Evolutionary conservation across 2,329 filamentous ascomycete genomes (phyloP).

Genomic region (Emmonsia crescens): DNA sequence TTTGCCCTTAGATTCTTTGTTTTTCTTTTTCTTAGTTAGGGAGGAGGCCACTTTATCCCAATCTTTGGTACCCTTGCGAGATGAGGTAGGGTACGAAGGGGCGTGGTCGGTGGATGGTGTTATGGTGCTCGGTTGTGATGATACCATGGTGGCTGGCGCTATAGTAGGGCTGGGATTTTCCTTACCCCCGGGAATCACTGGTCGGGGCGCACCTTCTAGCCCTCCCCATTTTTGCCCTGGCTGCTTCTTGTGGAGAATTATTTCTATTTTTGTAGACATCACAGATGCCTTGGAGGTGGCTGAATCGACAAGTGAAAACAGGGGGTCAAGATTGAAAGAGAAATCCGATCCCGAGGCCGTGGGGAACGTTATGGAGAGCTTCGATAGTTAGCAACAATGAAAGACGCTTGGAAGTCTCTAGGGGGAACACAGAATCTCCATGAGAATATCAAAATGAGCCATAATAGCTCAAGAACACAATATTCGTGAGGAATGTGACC

Average conservation of each 20-base stretch:
- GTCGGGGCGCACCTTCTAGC: slow-evolving; percentile 39
- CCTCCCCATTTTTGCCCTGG: slow-evolving; percentile 57
- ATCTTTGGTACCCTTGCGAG: slow-evolving; percentile 70
- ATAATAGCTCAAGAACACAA: too few relatives aligned
- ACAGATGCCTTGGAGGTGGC: slow-evolving; percentile 51
- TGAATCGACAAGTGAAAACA: slow-evolving; percentile 56
- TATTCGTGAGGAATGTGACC: slow-evolving; percentile 11
- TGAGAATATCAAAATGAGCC: too few relatives aligned
- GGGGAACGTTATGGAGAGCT: slow-evolving; percentile 51
- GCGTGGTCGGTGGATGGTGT: slow-evolving; percentile 20
- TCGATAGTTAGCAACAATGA: slow-evolving; percentile 13
- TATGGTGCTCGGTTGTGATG: slow-evolving; percentile 4
- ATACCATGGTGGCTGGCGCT: slow-evolving; percentile 10
- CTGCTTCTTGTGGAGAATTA: slow-evolving; percentile 57
- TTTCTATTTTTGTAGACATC: slow-evolving; percentile 68
- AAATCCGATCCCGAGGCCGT: slow-evolving; percentile 43
- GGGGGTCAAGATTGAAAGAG: slow-evolving; percentile 53
- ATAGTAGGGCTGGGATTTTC: slow-evolving; percentile 14
- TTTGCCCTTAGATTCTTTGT: slow-evolving; percentile 15
- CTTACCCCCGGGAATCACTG: slow-evolving; percentile 8
- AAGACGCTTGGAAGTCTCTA: too few relatives aligned
- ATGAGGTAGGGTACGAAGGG: slow-evolving; percentile 76
- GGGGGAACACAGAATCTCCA: too few relatives aligned
- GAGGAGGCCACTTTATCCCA: slow-evolving; percentile 69
- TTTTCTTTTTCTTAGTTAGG: slow-evolving; percentile 34